These are phyloP conservation scores for Colletotrichum sp. DNA, from an alignment of 2,329 filamentous ascomycete genomes.

Conservation along the genomic window DNA sequence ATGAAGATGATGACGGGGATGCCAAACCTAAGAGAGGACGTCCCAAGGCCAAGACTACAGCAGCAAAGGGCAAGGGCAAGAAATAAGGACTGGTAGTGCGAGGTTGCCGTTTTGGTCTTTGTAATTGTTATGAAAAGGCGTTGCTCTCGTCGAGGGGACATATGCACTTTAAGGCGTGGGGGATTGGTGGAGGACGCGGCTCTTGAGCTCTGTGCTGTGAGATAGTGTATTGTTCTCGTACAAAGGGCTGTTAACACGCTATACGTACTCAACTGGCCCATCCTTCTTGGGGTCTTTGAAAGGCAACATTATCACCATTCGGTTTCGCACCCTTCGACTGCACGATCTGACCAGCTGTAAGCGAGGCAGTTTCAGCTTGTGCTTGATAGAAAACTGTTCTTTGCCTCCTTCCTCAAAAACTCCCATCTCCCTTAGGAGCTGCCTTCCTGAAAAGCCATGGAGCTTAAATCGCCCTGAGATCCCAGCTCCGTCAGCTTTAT, in stretches of 20 bases:
- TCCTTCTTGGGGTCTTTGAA: neutral
- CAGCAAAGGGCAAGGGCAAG: conserved; percentile 55
- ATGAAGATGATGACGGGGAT: conserved; percentile 55
- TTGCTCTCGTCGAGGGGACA: neutral
- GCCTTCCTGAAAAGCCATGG: neutral
- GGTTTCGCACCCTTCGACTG: neutral
- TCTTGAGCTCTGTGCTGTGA: neutral
- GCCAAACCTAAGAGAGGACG: conserved; percentile 58
- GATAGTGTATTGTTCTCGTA: neutral
- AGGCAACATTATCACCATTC: neutral
- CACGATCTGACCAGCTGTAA: neutral
- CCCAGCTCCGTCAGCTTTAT: neutral
- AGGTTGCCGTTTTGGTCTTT: neutral
- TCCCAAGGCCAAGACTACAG: conserved; percentile 42
- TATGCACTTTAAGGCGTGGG: neutral
- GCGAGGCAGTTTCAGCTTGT: neutral
- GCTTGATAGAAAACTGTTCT: neutral
- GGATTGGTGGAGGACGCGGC: neutral
- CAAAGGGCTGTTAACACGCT: neutral
- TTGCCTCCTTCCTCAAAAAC: neutral
- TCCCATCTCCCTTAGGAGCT: neutral
- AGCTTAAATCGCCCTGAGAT: neutral
- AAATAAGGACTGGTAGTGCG: conserved; percentile 20
- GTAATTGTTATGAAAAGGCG: neutral
- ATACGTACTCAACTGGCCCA: neutral